Percentiles rank a stretch among this genome's conserved stretches.
These are phyloP conservation scores for Lentinula aciculospora DNA, from an alignment of 768 basidiomycete genomes.

Conservation along the genomic window DNA sequence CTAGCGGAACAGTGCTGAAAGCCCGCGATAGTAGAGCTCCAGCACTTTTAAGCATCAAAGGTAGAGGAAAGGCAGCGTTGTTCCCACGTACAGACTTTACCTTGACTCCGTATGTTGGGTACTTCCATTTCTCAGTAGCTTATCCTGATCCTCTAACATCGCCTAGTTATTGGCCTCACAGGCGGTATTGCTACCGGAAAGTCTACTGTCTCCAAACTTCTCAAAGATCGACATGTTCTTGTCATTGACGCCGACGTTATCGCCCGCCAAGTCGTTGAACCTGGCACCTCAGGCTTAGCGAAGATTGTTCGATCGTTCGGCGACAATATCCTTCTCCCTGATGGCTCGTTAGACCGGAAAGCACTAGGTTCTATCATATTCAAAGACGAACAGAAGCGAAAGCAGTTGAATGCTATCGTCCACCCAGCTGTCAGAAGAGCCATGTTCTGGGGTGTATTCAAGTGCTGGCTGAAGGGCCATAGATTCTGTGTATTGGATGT, in stretches of 20 bases:
- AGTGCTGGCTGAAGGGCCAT: conserved; percentile 72
- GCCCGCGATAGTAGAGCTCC: conserved; percentile 1
- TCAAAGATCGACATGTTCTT: conserved; percentile 65
- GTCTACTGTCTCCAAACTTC: conserved; percentile 79
- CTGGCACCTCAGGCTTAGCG: conserved; percentile 69
- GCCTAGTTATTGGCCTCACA: conserved; percentile 84
- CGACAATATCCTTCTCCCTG: conserved; percentile 49
- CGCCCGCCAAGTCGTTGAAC: conserved; percentile 80
- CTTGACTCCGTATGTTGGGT: conserved; percentile 8
- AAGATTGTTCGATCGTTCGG: conserved; percentile 74
- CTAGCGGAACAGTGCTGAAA: conserved; percentile 1
- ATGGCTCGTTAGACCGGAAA: conserved; percentile 77
- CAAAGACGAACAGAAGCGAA: conserved; percentile 64
- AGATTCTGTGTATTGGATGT: conserved; percentile 84
- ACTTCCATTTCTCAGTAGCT: not conserved
- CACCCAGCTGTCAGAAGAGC: conserved; percentile 85
- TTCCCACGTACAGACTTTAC: no score
- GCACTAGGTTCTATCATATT: conserved; percentile 85
- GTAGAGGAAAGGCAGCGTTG: not conserved
- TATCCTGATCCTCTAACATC: not conserved
- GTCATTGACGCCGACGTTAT: conserved; percentile 91
- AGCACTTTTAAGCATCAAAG: conserved; percentile 2
- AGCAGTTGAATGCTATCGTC: conserved; percentile 74
- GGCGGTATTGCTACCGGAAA: conserved; percentile 97
- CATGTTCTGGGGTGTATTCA: conserved; percentile 66